Evolutionary conservation across 148 eudicot genomes (phyloP), one percentile per base, ranked within the genome.

Genomic region (Camellia japonica): DNA sequence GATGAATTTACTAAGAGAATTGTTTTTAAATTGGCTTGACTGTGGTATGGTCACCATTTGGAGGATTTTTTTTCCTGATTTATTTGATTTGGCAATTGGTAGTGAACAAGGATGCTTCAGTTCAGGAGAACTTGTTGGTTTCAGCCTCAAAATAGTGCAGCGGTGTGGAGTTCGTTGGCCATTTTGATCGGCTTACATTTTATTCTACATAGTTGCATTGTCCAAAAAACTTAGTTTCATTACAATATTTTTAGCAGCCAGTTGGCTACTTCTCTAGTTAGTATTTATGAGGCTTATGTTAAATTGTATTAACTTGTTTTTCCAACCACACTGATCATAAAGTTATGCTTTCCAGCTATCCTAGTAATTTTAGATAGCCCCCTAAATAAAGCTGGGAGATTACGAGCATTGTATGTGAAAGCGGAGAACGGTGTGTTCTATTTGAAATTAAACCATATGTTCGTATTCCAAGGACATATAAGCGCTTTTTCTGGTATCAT

Each of bases 381-480:
- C 18, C 67, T 96, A 59, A 96, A 96, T 81, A 96, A 93, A 78
- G 85, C 91, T 87, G 98, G 98, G 56, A 91, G 86, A 75, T 64
- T 96, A 71, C 80, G 82, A 88, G 97, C 97, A 70, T 86, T 93
- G 76, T 96, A 96, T 89, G 99, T 96, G 19, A 91, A 72, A 82
- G 93, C 99, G 3, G 93, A 96, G 82, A 90, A 91, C 82, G 97
- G 93, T 77, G 88, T 30, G 30, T 93, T 54, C 97, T 96, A 79
- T 87, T 96, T 79, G 93, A 96, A 82, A 90, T 96, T 55, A 96
- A 93, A 65, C 99, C 99, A 72, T 89, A 87, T 79, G 95, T 88
- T 72, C 99, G 99, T 82, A 90, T 96, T 83, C 99, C 99, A 49
- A 93, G 99, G 84, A 95, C 98, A 67, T 92, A 86, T 69, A 91